Evolutionary conservation across 2,329 filamentous ascomycete species (phyloP), one percentile per base, ranked within the genome.

Genomic region (Arachnomyces sp.): DNA sequence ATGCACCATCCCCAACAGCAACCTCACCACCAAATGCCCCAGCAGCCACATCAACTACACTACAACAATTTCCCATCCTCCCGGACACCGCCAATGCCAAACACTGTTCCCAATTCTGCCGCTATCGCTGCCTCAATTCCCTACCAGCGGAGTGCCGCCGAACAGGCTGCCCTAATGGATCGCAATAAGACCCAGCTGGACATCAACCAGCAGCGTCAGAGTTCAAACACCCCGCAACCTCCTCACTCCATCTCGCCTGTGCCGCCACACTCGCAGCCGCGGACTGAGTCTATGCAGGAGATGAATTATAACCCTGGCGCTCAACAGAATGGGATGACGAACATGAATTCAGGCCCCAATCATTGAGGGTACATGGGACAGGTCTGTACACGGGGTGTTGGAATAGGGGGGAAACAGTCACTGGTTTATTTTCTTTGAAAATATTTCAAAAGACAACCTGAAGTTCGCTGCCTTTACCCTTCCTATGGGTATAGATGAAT

Each of bases 121-220:
- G 55, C 59, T 9, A 25, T 25, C 20, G 20, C 20, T 25, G 38
- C 39, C 6, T 53, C 56, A 20, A 52, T 58, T 28, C 54, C 57
- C n/a, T 63, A 63, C 48, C 51, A 59, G 16, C 57, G 64, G 17
- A 64, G 53, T 50, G 59, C 60, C 12, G 57, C 61, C 31, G 63
- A 66, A 38, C 63, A 66, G 46, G 60, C 60, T 15, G 54, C 56
- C 2, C 38, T 63, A 33, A 60, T 64, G 52, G 60, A 64, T 28
- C 53, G 60, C 29, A 60, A 59, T 33, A 63, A 60, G 44, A 52
- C 57, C n/a, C 62, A 65, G 32, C 40, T 63, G 34, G 54, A 58
- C 4, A 49, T 50, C 25, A 55, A 58, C 14, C 52, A 56, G 31
- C 47, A 48, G 20, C 56, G 56, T 12, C 58, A 60, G 42, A 55